A percentile compares a stretch with the other conserved stretches of the same genome.
phyloP scores from a whole-genome alignment of 2,329 filamentous ascomycete species.

The Akanthomyces uredinophilus region DNA sequence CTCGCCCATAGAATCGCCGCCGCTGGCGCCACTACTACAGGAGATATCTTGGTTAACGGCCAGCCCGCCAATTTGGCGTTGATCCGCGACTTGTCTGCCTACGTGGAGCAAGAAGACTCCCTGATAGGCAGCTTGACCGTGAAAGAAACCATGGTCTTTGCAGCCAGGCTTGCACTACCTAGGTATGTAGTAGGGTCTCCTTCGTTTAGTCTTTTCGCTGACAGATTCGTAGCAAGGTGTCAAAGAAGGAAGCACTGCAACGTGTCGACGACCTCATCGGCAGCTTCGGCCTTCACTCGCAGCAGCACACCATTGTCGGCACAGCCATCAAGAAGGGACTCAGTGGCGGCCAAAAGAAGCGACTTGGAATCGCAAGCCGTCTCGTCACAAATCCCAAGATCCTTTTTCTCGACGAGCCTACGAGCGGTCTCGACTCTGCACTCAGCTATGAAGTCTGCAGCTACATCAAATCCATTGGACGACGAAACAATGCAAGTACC shows the following conservation, averaged over 20 bases:
- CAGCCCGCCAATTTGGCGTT: conserved; percentile 41
- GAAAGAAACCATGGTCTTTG: conserved; percentile 72
- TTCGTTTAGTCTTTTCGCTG: neutral
- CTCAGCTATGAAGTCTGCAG: conserved; percentile 72
- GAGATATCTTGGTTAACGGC: conserved; percentile 59
- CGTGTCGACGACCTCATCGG: conserved; percentile 63
- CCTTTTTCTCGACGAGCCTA: conserved; percentile 79
- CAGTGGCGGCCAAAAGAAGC: conserved; percentile 77
- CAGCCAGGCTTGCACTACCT: conserved; percentile 56
- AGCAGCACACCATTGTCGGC: conserved; percentile 68
- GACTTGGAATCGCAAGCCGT: conserved; percentile 74
- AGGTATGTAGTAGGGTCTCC: conserved; percentile 1
- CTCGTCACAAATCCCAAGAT: conserved; percentile 77
- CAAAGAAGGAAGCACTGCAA: conserved; percentile 50
- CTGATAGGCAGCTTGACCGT: conserved; percentile 78
- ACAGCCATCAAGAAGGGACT: conserved; percentile 80
- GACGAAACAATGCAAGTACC: conserved; percentile 54
- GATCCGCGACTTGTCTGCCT: conserved; percentile 64
- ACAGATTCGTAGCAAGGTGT: conserved; percentile 26
- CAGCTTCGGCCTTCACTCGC: conserved; percentile 67
- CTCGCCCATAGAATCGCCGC: conserved; percentile 58
- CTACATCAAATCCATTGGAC: conserved; percentile 63
- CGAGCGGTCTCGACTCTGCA: conserved; percentile 74
- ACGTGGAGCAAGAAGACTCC: conserved; percentile 85
- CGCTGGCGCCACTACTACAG: conserved; percentile 37